Evolutionary conservation across 371 early-diverging fungal species (phyloP).

Genomic region (Mortierella sp.): DNA sequence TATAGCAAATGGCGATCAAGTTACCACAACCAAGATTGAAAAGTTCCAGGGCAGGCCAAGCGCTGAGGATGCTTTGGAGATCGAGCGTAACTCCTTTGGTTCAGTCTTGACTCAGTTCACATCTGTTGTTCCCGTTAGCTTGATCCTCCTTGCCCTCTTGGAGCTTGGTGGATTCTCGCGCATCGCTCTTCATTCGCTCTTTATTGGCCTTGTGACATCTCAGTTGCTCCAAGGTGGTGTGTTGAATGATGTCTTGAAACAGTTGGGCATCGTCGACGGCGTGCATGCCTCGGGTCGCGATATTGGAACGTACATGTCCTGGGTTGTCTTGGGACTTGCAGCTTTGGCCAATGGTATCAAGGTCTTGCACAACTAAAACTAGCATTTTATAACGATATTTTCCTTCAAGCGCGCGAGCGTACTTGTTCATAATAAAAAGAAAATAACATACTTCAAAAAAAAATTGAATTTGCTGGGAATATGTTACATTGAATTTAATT

Average conservation of each 20-base stretch:
- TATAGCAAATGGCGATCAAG: constrained; percentile 11
- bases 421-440: background rate
- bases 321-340: constrained; percentile 34
- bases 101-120: constrained; percentile 35
- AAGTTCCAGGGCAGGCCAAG: constrained; percentile 27
- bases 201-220: constrained; percentile 35
- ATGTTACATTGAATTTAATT: background rate
- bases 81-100: constrained; percentile 27
- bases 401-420: background rate
- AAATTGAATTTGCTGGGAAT: background rate
- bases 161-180: constrained; percentile 47
- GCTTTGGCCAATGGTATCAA: constrained; percentile 40
- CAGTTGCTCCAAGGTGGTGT: constrained; percentile 38
- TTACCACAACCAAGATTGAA: constrained; percentile 18
- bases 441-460: background rate
- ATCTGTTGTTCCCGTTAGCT: constrained; percentile 37
- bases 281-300: constrained; percentile 35
- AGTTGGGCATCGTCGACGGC: constrained; percentile 40
- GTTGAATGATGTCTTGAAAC: constrained; percentile 17
- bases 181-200: constrained; percentile 38
- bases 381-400: background rate
- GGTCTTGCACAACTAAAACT: constrained; percentile 25
- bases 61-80: constrained; percentile 24
- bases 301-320: constrained; percentile 36
- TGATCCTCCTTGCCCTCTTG: constrained; percentile 33